phyloP scores from a whole-genome alignment of 169 alveolate genomes.

The Cryptosporidium bovis region DNA sequence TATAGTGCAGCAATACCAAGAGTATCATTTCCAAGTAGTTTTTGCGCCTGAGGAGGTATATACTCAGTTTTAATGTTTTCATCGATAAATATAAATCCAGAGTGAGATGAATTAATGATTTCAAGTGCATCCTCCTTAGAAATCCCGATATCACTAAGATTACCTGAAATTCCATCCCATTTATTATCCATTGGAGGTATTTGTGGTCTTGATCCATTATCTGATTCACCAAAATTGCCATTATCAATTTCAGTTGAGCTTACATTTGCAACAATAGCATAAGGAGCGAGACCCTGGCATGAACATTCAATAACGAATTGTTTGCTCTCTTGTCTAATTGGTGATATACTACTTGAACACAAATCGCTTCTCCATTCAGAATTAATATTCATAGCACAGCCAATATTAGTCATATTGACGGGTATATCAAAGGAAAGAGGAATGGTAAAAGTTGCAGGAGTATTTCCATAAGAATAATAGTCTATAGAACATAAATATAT shows the following conservation, averaged over 20 bases:
- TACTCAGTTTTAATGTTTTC: constrained; percentile 38
- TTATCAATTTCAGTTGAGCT: constrained; percentile 20
- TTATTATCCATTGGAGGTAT: constrained; percentile 66
- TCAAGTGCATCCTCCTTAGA: constrained; percentile 42
- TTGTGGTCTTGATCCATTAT: constrained; percentile 3
- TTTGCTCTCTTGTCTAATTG: constrained; percentile 51
- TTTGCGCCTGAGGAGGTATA: constrained; percentile 49
- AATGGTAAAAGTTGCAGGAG: constrained; percentile 48
- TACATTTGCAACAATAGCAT: constrained; percentile 37
- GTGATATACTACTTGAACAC: constrained; percentile 51
- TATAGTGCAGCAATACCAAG: constrained; percentile 67
- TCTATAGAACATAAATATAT: constrained; percentile 57
- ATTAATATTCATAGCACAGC: constrained; percentile 41
- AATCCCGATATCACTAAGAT: constrained; percentile 35
- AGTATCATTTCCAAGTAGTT: constrained; percentile 28
- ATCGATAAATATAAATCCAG: constrained; percentile 54
- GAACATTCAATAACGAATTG: constrained; percentile 65
- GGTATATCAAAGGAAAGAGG: constrained; percentile 73
- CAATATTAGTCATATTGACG: constrained; percentile 46
- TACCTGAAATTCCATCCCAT: constrained; percentile 66
- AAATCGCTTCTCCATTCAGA: constrained; percentile 54
- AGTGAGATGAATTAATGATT: constrained; percentile 40
- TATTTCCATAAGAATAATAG: constrained; percentile 34
- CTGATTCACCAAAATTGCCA: constrained; percentile 29
- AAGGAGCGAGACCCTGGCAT: constrained; percentile 61